Percentiles rank a stretch among this genome's conserved stretches.
Conservation (phyloP, 2,329 filamentous ascomycete species). For the Cladobotryum mycophilum region DNA sequence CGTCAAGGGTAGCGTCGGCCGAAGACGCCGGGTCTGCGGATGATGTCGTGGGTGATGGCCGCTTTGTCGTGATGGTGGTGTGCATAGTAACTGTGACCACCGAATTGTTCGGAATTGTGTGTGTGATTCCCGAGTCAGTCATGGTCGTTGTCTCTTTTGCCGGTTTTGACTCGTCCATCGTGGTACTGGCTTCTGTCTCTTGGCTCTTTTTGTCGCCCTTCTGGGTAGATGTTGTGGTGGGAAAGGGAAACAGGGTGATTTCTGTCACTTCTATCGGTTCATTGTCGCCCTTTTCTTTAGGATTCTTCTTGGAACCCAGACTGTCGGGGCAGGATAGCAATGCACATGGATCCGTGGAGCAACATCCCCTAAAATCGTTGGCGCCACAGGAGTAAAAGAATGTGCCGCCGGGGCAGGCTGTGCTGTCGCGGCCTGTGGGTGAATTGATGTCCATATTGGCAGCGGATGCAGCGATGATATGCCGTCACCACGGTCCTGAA, state of each 20-base stretch:
- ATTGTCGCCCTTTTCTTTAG: neutral
- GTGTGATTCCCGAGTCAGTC: slow-evolving; percentile 32
- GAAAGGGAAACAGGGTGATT: neutral
- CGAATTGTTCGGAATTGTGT: slow-evolving; percentile 29
- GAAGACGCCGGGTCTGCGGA: slow-evolving; percentile 7
- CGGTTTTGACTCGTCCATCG: neutral
- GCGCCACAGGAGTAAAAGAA: slow-evolving; percentile 32
- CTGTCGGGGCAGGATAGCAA: slow-evolving; percentile 24
- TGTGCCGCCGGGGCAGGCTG: slow-evolving; percentile 23
- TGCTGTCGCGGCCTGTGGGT: neutral
- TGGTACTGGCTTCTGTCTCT: neutral
- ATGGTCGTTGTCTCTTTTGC: slow-evolving; percentile 16
- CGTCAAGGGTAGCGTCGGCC: neutral
- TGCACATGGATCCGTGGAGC: slow-evolving; percentile 37
- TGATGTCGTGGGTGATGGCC: slow-evolving; percentile 14
- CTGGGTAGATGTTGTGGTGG: neutral
- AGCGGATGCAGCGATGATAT: too few species aligned
- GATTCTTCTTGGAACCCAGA: neutral
- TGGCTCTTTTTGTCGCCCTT: neutral
- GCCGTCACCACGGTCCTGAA: too few species aligned
- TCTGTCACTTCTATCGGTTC: neutral
- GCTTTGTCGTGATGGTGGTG: slow-evolving; percentile 26
- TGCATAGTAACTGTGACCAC: slow-evolving; percentile 30
- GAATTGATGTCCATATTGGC: neutral
- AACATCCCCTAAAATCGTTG: slow-evolving; percentile 39